phyloP scores from a whole-genome alignment of 1,139 yeast species.

The Arxiozyma telluris region DNA sequence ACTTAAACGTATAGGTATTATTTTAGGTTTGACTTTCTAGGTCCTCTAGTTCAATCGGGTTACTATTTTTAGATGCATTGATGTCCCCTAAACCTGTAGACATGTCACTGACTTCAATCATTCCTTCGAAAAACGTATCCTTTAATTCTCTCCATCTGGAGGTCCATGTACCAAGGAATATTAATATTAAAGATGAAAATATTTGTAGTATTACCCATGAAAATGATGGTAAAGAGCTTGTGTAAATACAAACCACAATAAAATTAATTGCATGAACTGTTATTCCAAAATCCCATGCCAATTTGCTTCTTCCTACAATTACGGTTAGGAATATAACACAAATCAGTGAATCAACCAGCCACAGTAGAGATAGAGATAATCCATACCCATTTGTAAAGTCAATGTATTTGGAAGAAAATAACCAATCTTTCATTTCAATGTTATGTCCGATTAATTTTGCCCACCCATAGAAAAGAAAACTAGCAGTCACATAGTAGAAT shows the following conservation, averaged over 20 bases:
- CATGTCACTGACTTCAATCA: slow-evolving; percentile 43
- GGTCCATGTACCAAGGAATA: slow-evolving; percentile 74
- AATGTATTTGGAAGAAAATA: slow-evolving; percentile 76
- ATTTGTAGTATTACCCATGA: slow-evolving; percentile 84
- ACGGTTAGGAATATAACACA: slow-evolving; percentile 78
- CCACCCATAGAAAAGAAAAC: slow-evolving; percentile 46
- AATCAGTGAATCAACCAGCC: slow-evolving; percentile 71
- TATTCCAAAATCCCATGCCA: slow-evolving; percentile 93
- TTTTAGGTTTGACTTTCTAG: slow-evolving; percentile 24
- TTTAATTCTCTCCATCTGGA: slow-evolving; percentile 83
- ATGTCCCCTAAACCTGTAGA: background rate
- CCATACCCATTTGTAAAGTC: slow-evolving; percentile 76
- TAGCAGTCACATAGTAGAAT: slow-evolving; percentile 58
- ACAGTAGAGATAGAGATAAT: slow-evolving; percentile 56
- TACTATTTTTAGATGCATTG: slow-evolving; percentile 3
- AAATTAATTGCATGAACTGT: slow-evolving; percentile 79
- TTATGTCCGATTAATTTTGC: slow-evolving; percentile 55
- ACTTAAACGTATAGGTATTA: background rate
- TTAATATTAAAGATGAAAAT: slow-evolving; percentile 57
- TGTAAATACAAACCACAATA: slow-evolving; percentile 56
- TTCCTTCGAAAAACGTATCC: slow-evolving; percentile 78
- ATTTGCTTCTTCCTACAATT: slow-evolving; percentile 82
- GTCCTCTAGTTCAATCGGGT: slow-evolving; percentile 24
- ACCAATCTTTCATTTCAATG: slow-evolving; percentile 48
- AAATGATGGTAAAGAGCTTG: slow-evolving; percentile 60